Conservation (phyloP, 164 flowering plant species). For the Kalanchoe fedtschenkoi region DNA sequence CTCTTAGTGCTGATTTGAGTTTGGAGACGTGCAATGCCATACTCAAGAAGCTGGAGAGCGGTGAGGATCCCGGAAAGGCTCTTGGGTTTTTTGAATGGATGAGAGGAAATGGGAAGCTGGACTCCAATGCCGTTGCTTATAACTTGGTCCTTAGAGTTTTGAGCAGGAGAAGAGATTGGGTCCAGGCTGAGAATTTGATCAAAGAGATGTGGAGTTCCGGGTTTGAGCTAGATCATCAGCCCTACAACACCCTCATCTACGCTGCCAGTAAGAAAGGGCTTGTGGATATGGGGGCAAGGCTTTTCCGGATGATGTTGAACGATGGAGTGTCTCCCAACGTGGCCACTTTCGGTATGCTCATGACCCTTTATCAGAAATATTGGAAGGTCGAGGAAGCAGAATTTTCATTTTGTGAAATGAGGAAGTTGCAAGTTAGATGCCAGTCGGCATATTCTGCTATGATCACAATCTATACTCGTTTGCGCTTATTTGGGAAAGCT, state of each 20-base stretch:
- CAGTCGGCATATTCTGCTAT: conserved; percentile 73
- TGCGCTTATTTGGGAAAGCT: conserved; percentile 56
- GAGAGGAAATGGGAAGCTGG: conserved; percentile 57
- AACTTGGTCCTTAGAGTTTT: conserved; percentile 50
- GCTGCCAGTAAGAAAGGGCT: conserved; percentile 49
- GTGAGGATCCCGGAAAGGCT: conserved; percentile 31
- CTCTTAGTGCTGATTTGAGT: conserved; percentile 21
- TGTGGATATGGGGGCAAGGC: conserved; percentile 42
- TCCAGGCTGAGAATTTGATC: conserved; percentile 40
- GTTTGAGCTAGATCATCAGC: conserved; percentile 38
- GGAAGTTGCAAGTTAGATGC: conserved; percentile 36
- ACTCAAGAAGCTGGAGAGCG: conserved; percentile 43
- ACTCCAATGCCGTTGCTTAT: conserved; percentile 43
- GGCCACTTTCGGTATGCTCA: conserved; percentile 85
- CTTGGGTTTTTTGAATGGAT: conserved; percentile 67
- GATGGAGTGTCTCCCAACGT: conserved; percentile 49
- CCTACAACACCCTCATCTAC: conserved; percentile 68
- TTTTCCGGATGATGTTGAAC: conserved; percentile 76
- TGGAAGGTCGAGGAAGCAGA: conserved; percentile 66
- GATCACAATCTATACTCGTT: conserved; percentile 81
- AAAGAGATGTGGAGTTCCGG: conserved; percentile 31
- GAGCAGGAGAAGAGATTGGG: conserved; percentile 66
- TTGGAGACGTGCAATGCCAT: conserved; percentile 39
- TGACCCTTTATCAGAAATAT: conserved; percentile 73
- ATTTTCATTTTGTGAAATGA: conserved; percentile 61